Conservation (phyloP, 2,329 filamentous ascomycete genomes). For the Sporothrix dimorphospora region DNA sequence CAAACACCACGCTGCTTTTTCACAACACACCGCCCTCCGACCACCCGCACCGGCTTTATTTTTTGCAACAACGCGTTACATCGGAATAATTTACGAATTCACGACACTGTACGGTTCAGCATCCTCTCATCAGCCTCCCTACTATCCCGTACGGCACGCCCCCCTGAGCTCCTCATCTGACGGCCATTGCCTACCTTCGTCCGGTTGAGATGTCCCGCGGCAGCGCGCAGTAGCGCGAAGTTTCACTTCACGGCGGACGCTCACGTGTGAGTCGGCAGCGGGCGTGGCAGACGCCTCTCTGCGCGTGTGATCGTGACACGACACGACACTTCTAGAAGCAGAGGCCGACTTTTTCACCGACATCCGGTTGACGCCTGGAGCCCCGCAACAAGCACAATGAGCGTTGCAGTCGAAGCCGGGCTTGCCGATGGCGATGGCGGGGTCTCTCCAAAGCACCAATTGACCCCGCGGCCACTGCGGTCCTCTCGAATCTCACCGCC, state of each 20-base stretch:
- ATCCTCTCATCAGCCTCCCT: background rate
- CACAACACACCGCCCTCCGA: background rate
- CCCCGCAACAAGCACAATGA: slow-evolving; percentile 7
- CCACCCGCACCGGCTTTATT: background rate
- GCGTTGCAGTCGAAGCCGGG: background rate
- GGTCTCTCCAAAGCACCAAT: slow-evolving; percentile 26
- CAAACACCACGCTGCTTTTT: background rate
- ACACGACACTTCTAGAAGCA: background rate
- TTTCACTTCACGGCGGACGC: background rate
- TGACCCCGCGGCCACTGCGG: slow-evolving; percentile 19
- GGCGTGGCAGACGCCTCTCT: background rate
- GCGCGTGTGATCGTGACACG: background rate
- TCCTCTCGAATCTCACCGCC: slow-evolving; percentile 7
- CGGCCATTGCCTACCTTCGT: background rate
- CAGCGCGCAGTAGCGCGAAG: slow-evolving; percentile 9
- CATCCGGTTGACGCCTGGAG: background rate
- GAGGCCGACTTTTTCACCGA: background rate
- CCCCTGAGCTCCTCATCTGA: slow-evolving; percentile 14
- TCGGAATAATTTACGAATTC: background rate
- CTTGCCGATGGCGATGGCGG: slow-evolving; percentile 16
- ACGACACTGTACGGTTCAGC: background rate
- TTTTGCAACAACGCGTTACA: background rate
- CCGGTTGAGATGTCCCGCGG: slow-evolving; percentile 14
- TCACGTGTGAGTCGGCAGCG: background rate
- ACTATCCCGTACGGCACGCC: background rate